Evolutionary conservation across 1,284 basidiomycete genomes (phyloP).

Genomic region (Amylostereum areolatum): DNA sequence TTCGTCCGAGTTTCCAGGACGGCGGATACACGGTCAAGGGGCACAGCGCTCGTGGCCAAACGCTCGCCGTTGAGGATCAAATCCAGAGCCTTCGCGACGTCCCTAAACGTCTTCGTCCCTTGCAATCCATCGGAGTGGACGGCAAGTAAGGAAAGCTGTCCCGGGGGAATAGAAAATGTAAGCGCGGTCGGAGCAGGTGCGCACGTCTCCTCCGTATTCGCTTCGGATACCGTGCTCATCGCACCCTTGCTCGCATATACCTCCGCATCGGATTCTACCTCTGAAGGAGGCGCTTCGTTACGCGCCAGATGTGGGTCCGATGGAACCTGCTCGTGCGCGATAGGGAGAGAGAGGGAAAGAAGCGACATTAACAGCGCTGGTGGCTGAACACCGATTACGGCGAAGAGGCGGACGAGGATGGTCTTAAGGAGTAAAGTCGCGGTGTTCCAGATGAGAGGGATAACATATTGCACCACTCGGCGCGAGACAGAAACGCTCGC

Average conservation of each 20-base stretch:
- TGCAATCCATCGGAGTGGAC: background rate
- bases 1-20: conserved; percentile 5
- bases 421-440: conserved; percentile 8
- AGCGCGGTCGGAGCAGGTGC: background rate
- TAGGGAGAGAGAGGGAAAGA: background rate
- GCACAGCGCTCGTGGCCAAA: conserved; percentile 3
- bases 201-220: background rate
- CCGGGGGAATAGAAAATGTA: conserved; percentile 8
- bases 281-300: background rate
- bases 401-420: conserved; percentile 10
- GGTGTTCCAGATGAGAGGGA: conserved; percentile 11
- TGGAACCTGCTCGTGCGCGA: background rate
- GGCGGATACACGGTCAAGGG: conserved; percentile 5
- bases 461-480: conserved; percentile 6
- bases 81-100: background rate
- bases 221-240: background rate
- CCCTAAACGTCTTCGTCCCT: background rate
- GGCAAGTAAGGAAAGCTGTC: conserved; percentile 10
- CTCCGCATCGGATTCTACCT: background rate
- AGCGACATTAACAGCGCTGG: conserved; percentile 1
- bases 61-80: conserved; percentile 8
- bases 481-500: conserved; percentile 1
- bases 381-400: conserved; percentile 4
- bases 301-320: conserved; percentile 3
- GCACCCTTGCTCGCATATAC: background rate